Conservation (phyloP, 352 stramenopile genomes). For the Pythium folliculosum region DNA sequence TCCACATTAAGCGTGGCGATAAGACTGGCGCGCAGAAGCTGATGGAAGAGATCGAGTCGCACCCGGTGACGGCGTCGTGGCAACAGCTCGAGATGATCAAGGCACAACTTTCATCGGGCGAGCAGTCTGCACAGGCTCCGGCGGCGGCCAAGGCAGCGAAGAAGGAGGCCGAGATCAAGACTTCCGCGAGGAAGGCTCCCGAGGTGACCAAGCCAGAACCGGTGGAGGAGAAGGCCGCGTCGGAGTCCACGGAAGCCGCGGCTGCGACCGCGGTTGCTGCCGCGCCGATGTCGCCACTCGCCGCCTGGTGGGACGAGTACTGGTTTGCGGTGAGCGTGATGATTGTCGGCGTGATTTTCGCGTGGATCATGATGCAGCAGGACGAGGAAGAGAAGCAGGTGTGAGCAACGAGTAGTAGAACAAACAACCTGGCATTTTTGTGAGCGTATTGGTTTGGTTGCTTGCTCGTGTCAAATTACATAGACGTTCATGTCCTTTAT, state of each 20-base stretch:
- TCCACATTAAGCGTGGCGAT: slow-evolving; percentile 51
- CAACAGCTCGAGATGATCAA: slow-evolving; percentile 48
- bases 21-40: slow-evolving; percentile 32
- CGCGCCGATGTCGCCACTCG: slow-evolving; percentile 6
- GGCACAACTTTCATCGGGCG: slow-evolving; percentile 34
- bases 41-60: slow-evolving; percentile 46
- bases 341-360: slow-evolving; percentile 31
- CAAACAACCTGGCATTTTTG: not conserved
- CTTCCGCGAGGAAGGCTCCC: not conserved
- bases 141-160: not conserved
- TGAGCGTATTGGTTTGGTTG: not conserved
- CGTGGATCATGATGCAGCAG: slow-evolving; percentile 21
- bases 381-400: slow-evolving; percentile 17
- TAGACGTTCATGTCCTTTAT: slow-evolving; percentile 12
- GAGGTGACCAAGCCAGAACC: not conserved
- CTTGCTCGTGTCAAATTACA: not conserved
- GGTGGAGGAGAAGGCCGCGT: slow-evolving; percentile 8
- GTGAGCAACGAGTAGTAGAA: slow-evolving; percentile 1
- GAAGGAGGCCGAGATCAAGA: slow-evolving; percentile 3
- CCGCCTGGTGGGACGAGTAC: slow-evolving; percentile 31
- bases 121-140: not conserved
- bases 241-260: slow-evolving; percentile 8
- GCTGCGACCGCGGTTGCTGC: slow-evolving; percentile 18
- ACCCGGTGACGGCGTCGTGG: slow-evolving; percentile 33
- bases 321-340: slow-evolving; percentile 31